phyloP scores from a whole-genome alignment of 164 flowering plant genomes.

The Stephania cephalantha region DNA sequence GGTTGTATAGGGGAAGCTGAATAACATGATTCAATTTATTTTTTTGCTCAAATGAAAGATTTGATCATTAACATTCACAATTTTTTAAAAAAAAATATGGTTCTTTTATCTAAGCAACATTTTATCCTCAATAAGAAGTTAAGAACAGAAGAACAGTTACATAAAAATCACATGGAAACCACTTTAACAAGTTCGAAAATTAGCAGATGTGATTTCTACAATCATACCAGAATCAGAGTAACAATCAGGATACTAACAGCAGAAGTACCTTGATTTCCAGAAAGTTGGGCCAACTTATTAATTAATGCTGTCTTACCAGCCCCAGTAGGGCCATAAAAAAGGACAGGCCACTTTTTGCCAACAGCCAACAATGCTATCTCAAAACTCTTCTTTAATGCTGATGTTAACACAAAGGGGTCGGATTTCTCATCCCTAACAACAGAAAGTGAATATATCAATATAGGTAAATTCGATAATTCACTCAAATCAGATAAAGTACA shows the following conservation, averaged over 20 bases:
- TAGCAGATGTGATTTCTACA: neutral
- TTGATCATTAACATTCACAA: too few species aligned
- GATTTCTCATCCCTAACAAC: constrained; percentile 28
- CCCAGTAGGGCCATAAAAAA: constrained; percentile 86
- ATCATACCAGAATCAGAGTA: neutral
- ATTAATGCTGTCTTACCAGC: constrained; percentile 82
- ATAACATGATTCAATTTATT: too few species aligned
- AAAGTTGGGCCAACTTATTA: constrained; percentile 47
- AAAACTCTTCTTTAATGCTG: constrained; percentile 57
- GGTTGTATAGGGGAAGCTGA: too few species aligned
- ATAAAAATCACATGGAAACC: neutral
- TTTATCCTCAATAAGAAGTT: too few species aligned
- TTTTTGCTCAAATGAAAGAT: too few species aligned
- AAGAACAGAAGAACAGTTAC: neutral
- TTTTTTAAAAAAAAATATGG: too few species aligned
- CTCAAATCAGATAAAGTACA: neutral
- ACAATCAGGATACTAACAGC: neutral
- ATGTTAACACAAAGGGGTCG: constrained; percentile 50
- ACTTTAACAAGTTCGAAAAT: neutral
- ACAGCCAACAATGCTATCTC: constrained; percentile 72
- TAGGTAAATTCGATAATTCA: neutral
- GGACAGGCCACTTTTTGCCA: constrained; percentile 88
- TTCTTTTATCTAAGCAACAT: too few species aligned
- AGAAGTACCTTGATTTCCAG: constrained; percentile 54
- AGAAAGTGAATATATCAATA: constrained; percentile 1